These are phyloP conservation scores for Lactarius psammicola DNA, from an alignment of 768 basidiomycete species.

Conservation along the genomic window DNA sequence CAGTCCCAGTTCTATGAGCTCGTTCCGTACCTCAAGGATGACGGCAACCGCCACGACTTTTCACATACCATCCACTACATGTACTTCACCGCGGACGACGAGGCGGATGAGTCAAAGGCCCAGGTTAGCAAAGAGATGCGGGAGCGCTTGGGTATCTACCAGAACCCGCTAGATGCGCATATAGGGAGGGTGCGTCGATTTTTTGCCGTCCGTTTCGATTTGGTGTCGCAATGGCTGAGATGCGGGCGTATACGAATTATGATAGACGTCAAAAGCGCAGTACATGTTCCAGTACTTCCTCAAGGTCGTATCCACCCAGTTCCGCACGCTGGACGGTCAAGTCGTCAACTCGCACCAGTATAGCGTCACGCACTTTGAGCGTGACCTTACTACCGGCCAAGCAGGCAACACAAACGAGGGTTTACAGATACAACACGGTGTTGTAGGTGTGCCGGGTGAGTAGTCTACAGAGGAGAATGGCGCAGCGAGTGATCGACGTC, in stretches of 20 bases:
- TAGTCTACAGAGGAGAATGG: not conserved
- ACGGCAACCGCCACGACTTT: conserved; percentile 89
- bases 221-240: not conserved
- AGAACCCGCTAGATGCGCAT: conserved; percentile 73
- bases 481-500: not conserved
- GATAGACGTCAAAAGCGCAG: conserved; percentile 73
- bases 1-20: conserved; percentile 79
- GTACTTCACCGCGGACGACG: conserved; percentile 80
- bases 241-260: not conserved
- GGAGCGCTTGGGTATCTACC: conserved; percentile 66
- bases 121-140: conserved; percentile 60
- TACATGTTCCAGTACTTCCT: conserved; percentile 99
- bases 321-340: conserved; percentile 77
- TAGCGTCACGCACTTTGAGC: conserved; percentile 94
- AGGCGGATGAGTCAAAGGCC: conserved; percentile 69
- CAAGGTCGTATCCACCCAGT: conserved; percentile 96
- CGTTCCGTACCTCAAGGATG: conserved; percentile 91
- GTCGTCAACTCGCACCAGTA: conserved; percentile 90
- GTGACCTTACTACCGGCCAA: conserved; percentile 71
- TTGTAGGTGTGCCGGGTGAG: conserved; percentile 65
- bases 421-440: conserved; percentile 72
- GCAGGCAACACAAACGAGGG: conserved; percentile 59
- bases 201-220: not conserved
- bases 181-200: conserved; percentile 49
- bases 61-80: conserved; percentile 83